These are phyloP conservation scores for Chrysosporium queenslandicum DNA, from an alignment of 2,329 filamentous ascomycete species.

Conservation along the genomic window DNA sequence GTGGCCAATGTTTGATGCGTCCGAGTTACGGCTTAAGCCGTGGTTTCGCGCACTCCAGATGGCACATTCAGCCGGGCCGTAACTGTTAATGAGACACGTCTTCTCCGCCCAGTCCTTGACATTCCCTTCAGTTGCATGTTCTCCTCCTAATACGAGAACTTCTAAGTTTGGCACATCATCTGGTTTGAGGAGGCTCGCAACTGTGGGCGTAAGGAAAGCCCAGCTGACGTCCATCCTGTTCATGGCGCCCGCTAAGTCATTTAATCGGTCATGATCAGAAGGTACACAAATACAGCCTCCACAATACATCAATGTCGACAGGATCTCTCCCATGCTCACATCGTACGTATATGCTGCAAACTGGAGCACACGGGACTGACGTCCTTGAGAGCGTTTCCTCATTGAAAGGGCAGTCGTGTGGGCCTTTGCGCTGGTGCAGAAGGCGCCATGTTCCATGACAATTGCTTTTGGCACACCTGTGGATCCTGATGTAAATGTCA, in stretches of 20 bases:
- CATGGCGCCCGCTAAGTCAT: conserved; percentile 39
- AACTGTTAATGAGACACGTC: conserved; percentile 27
- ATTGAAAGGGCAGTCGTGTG: not conserved
- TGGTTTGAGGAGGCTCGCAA: conserved; percentile 35
- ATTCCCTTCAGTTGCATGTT: conserved; percentile 23
- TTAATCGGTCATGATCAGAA: conserved; percentile 33
- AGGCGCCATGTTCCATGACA: conserved; percentile 45
- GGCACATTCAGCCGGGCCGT: conserved; percentile 14
- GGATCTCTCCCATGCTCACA: conserved; percentile 29
- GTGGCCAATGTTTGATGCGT: conserved; percentile 13
- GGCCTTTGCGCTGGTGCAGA: conserved; percentile 31
- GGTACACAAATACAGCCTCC: conserved; percentile 39
- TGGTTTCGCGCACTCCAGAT: not conserved
- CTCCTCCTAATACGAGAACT: conserved; percentile 29
- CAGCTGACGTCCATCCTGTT: conserved; percentile 39
- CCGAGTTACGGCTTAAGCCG: not conserved
- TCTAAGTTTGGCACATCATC: conserved; percentile 30
- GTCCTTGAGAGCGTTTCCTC: not conserved
- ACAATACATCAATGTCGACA: conserved; percentile 22
- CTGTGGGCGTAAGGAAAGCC: conserved; percentile 47
- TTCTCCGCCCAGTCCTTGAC: conserved; percentile 27
- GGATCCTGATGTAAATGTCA: conserved; percentile 9
- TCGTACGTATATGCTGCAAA: conserved; percentile 38
- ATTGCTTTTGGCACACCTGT: conserved; percentile 40
- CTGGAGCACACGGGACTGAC: conserved; percentile 22